Evolutionary conservation across 2,329 filamentous ascomycete species (phyloP).

Genomic region (Apiospora kogelbergensis): DNA sequence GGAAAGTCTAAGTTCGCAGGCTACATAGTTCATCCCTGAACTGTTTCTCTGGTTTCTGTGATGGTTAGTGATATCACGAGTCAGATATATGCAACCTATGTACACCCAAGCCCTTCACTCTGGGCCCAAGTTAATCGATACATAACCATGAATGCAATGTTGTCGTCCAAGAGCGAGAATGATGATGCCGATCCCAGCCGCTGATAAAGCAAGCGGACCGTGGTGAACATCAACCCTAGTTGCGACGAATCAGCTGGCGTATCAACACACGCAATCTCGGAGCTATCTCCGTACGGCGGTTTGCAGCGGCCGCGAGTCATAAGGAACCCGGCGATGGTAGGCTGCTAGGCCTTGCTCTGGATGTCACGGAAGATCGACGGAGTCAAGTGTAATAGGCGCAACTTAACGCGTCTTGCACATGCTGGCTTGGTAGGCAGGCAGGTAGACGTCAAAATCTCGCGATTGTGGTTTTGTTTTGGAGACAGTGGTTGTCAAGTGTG

Average conservation of each 20-base stretch:
- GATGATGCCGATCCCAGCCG: background rate
- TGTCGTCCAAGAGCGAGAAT: background rate
- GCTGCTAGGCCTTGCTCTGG: background rate
- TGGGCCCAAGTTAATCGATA: background rate
- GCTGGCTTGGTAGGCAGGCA: background rate
- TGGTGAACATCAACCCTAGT: background rate
- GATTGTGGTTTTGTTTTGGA: background rate
- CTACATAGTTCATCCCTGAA: background rate
- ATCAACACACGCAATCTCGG: background rate
- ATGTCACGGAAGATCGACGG: background rate
- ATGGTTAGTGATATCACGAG: background rate
- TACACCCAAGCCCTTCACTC: background rate
- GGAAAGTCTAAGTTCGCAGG: background rate
- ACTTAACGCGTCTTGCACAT: background rate
- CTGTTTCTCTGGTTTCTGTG: background rate
- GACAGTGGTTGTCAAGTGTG: too few species aligned
- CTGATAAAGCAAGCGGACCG: background rate
- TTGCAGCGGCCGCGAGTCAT: background rate
- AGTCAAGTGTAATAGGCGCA: background rate
- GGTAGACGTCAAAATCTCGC: background rate
- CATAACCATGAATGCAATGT: background rate
- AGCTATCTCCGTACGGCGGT: background rate
- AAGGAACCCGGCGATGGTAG: background rate
- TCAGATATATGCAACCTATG: background rate
- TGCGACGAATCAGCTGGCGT: background rate